Percentiles rank a stretch among this genome's conserved stretches.
phyloP scores from a whole-genome alignment of 352 stramenopile species.

The Phytophthora colocasiae region DNA sequence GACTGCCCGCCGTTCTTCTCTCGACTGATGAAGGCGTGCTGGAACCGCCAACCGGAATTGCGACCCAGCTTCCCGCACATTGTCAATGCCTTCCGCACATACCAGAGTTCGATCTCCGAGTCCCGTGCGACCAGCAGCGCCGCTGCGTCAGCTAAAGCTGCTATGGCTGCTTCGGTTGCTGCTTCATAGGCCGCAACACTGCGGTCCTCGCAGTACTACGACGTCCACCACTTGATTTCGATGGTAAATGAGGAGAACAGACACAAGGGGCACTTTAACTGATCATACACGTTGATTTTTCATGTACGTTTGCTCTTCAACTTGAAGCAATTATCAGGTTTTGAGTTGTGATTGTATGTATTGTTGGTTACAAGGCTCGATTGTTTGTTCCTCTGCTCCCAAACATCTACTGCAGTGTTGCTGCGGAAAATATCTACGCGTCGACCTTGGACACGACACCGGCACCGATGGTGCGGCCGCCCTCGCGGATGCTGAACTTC shows the following conservation, averaged over 20 bases:
- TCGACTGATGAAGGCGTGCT: conserved; percentile 77
- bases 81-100: conserved; percentile 69
- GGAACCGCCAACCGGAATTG: conserved; percentile 74
- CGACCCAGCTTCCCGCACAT: conserved; percentile 76
- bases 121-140: conserved; percentile 48
- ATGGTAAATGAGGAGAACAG: conserved; percentile 22
- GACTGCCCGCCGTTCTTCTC: conserved; percentile 76
- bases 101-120: conserved; percentile 58
- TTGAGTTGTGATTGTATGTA: conserved; percentile 29
- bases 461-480: conserved; percentile 95
- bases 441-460: conserved; percentile 94
- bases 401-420: conserved; percentile 29
- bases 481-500: conserved; percentile 97
- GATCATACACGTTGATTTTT: conserved; percentile 37
- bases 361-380: conserved; percentile 26
- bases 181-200: conserved; percentile 35
- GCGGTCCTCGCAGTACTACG: conserved; percentile 18
- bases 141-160: conserved; percentile 46
- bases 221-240: conserved; percentile 22
- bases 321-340: background rate
- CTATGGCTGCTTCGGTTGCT: conserved; percentile 51
- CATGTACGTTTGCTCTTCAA: conserved; percentile 24
- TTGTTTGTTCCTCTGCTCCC: conserved; percentile 6
- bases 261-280: conserved; percentile 30
- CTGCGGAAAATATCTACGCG: conserved; percentile 56